Base-by-base conservation (phyloP, 2,329 filamentous ascomycete species). In the Paraphoma chrysanthemicola region DNA sequence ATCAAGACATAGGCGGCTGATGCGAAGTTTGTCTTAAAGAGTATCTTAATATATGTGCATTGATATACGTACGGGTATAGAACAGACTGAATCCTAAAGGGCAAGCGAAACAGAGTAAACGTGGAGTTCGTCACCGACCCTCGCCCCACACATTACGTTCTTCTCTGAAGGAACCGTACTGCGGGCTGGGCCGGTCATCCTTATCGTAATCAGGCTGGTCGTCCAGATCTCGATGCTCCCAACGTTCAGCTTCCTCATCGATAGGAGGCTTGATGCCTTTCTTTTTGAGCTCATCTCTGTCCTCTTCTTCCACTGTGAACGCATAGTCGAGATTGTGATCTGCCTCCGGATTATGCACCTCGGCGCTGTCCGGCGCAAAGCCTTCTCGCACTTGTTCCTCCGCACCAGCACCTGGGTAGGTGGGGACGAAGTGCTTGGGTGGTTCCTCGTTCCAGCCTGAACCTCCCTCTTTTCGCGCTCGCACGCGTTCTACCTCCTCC, bases 401-500 rank as follows among this genome's bases (percentile, higher is more conserved):
- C 50, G 79, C 77, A 33, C 77, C 76, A 16, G 80, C 72, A 30
- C 79, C 77, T 0, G 78, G 77, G 59, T 82, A 85, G 9, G 80
- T 79, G 53, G 72, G 80, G 80, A 86, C 79, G 72, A 81, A 87
- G 57, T 84, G 83, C 64, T 82, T 84, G 16, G 81, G 77, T 58
- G 85, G 81, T 9, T 79, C 79, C 48, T 83, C 81, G 60, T 88
- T 87, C 83, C 85, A 87, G 16, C 80, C 83, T 28, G 86, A 81
- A 28, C 86, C 84, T 47, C 85, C 84, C 73, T 88, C 86, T 69
- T 87, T 87, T 51, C 86, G 81, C 11, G 84, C 83, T 49, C 86
- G 81, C n/a, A 85, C 83, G 46, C 85, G 83, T 57, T 89, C 86
- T 45, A 84, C 79, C 52, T 86, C 82, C 68, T 89, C 87, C 6